Conservation (phyloP, 2,329 filamentous ascomycete genomes). For the Exophiala sp. region DNA sequence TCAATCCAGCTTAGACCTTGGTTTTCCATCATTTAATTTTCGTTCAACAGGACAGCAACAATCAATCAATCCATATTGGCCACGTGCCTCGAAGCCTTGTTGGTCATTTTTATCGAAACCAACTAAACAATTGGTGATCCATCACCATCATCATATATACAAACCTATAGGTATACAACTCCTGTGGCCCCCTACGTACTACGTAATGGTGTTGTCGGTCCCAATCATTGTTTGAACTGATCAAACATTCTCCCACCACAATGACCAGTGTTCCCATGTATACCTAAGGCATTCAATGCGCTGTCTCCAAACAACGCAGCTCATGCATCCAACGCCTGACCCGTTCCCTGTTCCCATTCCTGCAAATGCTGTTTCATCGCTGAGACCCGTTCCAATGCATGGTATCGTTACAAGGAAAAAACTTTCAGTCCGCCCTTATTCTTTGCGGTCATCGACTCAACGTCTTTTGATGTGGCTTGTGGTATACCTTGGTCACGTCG, state of each 20-base stretch:
- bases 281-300: too few species aligned
- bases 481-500: constrained; percentile 19
- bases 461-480: constrained; percentile 24
- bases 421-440: neutral
- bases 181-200: neutral
- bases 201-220: neutral
- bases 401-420: constrained; percentile 26
- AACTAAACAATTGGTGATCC: neutral
- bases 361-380: constrained; percentile 22
- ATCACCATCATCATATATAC: neutral
- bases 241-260: neutral
- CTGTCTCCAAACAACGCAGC: neutral
- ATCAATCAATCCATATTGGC: neutral
- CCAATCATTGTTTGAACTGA: neutral
- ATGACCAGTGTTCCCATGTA: neutral
- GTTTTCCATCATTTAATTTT: neutral
- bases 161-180: neutral
- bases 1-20: neutral
- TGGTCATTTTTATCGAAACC: neutral
- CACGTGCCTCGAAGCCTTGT: constrained; percentile 1
- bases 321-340: neutral
- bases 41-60: neutral
- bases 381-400: constrained; percentile 27
- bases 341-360: constrained; percentile 1
- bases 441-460: constrained; percentile 15